Evolutionary conservation across 2,329 filamentous ascomycete genomes (phyloP), one percentile per base, ranked within the genome.

Genomic region (Ceratocystis cubensis): DNA sequence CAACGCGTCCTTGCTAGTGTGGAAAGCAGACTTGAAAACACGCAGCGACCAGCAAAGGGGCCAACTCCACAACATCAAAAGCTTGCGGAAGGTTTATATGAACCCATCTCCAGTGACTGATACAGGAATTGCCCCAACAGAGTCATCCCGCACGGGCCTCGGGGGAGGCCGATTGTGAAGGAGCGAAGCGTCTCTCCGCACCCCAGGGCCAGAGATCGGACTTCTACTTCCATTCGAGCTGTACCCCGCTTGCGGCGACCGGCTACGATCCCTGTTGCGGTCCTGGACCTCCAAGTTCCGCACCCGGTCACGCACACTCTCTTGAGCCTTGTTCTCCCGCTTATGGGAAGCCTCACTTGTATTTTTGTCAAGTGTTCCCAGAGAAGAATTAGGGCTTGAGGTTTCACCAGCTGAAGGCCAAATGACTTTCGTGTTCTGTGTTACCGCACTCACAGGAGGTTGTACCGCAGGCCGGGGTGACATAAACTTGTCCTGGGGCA

Each of bases 231-330:
- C 48, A 8, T 41, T 25, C 13, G 63, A 41, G 8, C 28, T 10
- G 22, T 25, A 28, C 37, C 48, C 37, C 17, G 48, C 41, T 17
- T 33, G 50, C 37, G 64, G 64, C 1, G 64, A 65, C 53, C 65
- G 48, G 37, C 65, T 66, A 4, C 56, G 41, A 22, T 61, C 62
- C 25, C 61, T 56, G 22, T 50, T 37, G 6, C 37, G 30, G 37
- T 67, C 66, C 20, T 44, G 53, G 1, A 67, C 66, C 37, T 67
- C 66, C 5, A 67, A 48, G 37, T 67, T 67, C 46, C 66, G 63
- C 25, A 67, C 57, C 5, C 63, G 56, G 30, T 67, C 66, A 30
- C 63, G 63, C 15, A 67, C 66, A 41, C 20, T 48, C 33, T 57
- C 65, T 8, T 25, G 65, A 17, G 46, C 62, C 62, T 41, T 59